phyloP scores from a whole-genome alignment of 2,329 filamentous ascomycete genomes.

The Verticillium nubilum region DNA sequence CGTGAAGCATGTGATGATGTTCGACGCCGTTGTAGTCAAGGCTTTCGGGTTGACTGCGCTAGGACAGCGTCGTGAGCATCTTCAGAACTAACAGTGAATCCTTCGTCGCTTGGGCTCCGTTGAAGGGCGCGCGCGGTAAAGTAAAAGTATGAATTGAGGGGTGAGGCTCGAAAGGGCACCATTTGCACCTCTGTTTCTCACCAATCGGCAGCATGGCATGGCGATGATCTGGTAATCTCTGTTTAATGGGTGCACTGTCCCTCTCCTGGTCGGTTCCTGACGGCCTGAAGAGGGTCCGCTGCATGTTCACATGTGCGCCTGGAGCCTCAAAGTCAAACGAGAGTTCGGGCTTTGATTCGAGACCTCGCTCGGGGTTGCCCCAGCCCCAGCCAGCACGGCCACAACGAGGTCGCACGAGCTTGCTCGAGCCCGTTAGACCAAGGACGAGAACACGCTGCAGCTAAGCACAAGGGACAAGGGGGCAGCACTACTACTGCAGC shows the following conservation, averaged over 20 bases:
- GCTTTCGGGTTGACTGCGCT: background rate
- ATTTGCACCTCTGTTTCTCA: background rate
- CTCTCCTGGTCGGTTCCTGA: background rate
- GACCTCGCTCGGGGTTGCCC: background rate
- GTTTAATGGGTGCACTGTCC: background rate
- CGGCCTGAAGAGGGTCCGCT: background rate
- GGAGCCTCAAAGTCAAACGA: background rate
- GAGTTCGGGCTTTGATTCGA: background rate
- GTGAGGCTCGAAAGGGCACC: background rate
- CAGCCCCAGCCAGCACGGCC: background rate
- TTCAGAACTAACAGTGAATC: background rate
- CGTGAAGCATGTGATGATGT: background rate
- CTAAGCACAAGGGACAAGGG: background rate
- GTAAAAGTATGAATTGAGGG: background rate
- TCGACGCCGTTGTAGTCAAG: background rate
- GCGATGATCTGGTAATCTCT: background rate
- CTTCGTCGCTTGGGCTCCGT: background rate
- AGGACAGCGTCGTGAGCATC: background rate
- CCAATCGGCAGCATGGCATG: background rate
- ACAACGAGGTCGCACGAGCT: background rate
- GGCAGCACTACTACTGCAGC: background rate
- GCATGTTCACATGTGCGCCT: background rate
- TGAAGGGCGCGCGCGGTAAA: too few species aligned
- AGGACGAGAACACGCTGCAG: background rate
- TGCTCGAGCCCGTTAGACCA: too few species aligned